A percentile compares a stretch with the other conserved stretches of the same genome.
These are phyloP conservation scores for Trypanosoma conorhini DNA, from an alignment of 208 protist species.

Conservation along the genomic window DNA sequence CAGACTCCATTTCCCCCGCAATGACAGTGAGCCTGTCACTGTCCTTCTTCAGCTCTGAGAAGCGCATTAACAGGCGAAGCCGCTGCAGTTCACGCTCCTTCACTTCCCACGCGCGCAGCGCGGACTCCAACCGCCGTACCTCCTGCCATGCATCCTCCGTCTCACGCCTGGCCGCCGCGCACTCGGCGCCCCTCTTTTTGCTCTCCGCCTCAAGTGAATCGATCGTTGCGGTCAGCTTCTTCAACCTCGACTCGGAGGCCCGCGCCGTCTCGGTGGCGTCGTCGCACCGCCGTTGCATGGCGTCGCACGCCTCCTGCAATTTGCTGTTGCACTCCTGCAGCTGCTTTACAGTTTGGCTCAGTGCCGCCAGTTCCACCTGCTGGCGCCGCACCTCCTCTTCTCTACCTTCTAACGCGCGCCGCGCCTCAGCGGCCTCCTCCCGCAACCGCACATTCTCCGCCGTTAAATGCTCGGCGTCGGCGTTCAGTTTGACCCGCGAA, in stretches of 20 bases:
- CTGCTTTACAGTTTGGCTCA: not conserved
- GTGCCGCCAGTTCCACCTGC: not conserved
- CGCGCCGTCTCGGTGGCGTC: not conserved
- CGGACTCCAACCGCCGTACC: constrained; percentile 14
- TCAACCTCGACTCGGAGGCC: not conserved
- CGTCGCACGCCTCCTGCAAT: not conserved
- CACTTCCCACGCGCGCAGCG: constrained; percentile 5
- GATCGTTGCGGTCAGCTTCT: not conserved
- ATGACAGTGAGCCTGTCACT: constrained; percentile 45
- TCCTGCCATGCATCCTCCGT: constrained; percentile 10
- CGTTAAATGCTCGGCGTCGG: constrained; percentile 13
- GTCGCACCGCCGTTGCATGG: not conserved
- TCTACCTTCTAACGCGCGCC: constrained; percentile 3
- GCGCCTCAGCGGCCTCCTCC: not conserved
- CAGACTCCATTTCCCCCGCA: constrained; percentile 6
- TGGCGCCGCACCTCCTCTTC: not conserved
- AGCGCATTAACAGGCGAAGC: constrained; percentile 68
- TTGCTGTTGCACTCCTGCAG: not conserved
- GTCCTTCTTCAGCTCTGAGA: constrained; percentile 76
- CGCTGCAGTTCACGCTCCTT: constrained; percentile 58
- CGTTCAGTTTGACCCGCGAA: constrained; percentile 11
- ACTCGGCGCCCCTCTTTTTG: not conserved
- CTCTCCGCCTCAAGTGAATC: not conserved
- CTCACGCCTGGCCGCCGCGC: not conserved
- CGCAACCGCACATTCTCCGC: constrained; percentile 10